A percentile compares a stretch with the other conserved stretches of the same genome.
Evolutionary conservation across 2,329 filamentous ascomycete species (phyloP).

Genomic region (Fusarium continuum): DNA sequence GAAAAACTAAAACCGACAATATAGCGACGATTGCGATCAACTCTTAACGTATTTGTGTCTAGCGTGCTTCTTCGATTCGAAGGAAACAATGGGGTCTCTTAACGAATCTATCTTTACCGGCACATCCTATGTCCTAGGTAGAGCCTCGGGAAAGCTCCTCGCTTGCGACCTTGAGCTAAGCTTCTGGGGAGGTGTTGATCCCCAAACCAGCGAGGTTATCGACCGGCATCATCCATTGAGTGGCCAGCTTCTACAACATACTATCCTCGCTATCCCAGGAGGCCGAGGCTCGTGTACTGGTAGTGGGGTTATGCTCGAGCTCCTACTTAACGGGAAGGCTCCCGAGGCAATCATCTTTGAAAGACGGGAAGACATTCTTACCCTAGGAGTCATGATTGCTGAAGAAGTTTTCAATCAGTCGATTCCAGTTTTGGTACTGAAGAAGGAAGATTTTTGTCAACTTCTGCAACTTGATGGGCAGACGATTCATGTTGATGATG

Average conservation of each 20-base stretch:
- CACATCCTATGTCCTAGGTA: slow-evolving; percentile 38
- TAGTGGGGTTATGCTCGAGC: slow-evolving; percentile 56
- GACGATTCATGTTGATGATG: slow-evolving; percentile 11
- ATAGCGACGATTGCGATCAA: neutral
- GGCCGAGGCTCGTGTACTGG: slow-evolving; percentile 59
- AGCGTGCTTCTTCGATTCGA: neutral
- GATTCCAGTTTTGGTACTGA: slow-evolving; percentile 52
- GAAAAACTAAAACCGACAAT: neutral
- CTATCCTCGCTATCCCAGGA: slow-evolving; percentile 54
- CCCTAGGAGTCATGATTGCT: slow-evolving; percentile 55
- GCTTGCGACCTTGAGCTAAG: slow-evolving; percentile 48
- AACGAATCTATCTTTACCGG: slow-evolving; percentile 4
- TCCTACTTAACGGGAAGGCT: slow-evolving; percentile 51
- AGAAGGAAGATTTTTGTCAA: slow-evolving; percentile 17
- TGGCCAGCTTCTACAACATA: slow-evolving; percentile 45
- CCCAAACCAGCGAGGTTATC: slow-evolving; percentile 52
- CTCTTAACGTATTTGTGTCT: neutral
- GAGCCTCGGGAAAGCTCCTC: slow-evolving; percentile 44
- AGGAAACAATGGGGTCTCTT: slow-evolving; percentile 14
- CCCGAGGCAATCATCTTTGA: slow-evolving; percentile 55
- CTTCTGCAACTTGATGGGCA: slow-evolving; percentile 11
- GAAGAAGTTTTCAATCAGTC: slow-evolving; percentile 51
- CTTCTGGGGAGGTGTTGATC: slow-evolving; percentile 57
- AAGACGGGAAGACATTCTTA: slow-evolving; percentile 54
- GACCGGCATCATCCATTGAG: slow-evolving; percentile 55